Evolutionary conservation across 163 green algal genomes (phyloP).

Genomic region (Chlamydomonas reinhardtii): DNA sequence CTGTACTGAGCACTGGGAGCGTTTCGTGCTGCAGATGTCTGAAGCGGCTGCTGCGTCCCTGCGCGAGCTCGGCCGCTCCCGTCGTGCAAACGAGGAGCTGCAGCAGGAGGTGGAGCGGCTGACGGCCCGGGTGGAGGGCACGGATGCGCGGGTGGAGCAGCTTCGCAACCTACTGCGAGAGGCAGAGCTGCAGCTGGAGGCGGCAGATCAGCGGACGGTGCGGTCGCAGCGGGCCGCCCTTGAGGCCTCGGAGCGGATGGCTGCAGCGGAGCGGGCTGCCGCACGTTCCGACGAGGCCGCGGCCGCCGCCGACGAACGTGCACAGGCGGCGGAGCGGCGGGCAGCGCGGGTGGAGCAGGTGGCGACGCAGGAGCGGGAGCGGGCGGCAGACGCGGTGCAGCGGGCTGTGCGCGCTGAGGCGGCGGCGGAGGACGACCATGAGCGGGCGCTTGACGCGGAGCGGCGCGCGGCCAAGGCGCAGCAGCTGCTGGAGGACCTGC

Average conservation of each 20-base stretch:
- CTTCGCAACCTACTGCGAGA: constrained; percentile 6
- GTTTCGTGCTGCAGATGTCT: neutral
- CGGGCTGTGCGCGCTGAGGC: constrained; percentile 13
- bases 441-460: constrained; percentile 21
- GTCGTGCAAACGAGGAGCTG: constrained; percentile 10
- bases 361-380: constrained; percentile 14
- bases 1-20: neutral
- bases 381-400: constrained; percentile 7
- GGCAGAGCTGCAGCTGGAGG: neutral
- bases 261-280: neutral
- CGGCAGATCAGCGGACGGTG: neutral
- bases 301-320: neutral
- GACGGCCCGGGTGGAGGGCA: neutral
- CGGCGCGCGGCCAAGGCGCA: constrained; percentile 12
- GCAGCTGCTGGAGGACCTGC: constrained; percentile 25
- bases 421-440: constrained; percentile 13
- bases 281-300: neutral
- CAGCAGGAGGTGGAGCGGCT: constrained; percentile 4
- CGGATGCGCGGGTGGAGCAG: constrained; percentile 6
- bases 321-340: constrained; percentile 2
- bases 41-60: constrained; percentile 23
- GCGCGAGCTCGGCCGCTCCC: constrained; percentile 12
- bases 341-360: constrained; percentile 24
- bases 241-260: neutral
- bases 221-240: neutral